Base-by-base conservation (phyloP, 768 basidiomycete species). In the Russula olivacea region DNA sequence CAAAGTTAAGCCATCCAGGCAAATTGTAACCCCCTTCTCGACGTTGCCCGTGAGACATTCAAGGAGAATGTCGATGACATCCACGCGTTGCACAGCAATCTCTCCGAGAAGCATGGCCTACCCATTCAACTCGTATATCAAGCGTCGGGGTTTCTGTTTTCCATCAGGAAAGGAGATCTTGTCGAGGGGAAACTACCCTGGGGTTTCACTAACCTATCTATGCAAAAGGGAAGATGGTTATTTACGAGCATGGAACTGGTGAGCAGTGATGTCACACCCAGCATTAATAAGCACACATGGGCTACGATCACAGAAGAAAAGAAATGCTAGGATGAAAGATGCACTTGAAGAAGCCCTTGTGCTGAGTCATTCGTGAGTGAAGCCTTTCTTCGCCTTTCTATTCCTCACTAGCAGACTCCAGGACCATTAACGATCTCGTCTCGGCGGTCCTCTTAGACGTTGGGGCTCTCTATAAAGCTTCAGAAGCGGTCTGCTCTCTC, bases 31-130 rank as follows among this genome's bases (percentile, higher is more conserved):
- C 83, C 84, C 32, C 78, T 96, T 11, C 85, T 99, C 34, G 96
- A 98, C 66, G 93, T 98, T 8, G 97, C 96, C 2, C 83, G 97
- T 3, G 93, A 93, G 72, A 95, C 95, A 0, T 98, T 88, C 77
- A 91, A 88, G 68, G 95, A 99, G 73, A 96, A 96, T 67, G 81
- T 96, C 49, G 82, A 84, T 17, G 96, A 99, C 70, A 92, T 97
- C 58, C 85, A 86, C 65, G 80, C 86, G 58, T 76, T 93, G 40
- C 83, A 83, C 63, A 76, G 77, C 17, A 76, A 75, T 0, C 74
- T 93, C 15, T 77, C 83, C 0, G 83, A 89, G 63, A 76, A 82
- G 63, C 81, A 91, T 67, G 78, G 78, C 4, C 74, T 94, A 2
- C 87, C 89, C 0, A 70, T 93, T 23, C 77, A 80, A 8, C 74